Percentiles rank a stretch among this genome's conserved stretches.
phyloP scores from a whole-genome alignment of 2,329 filamentous ascomycete species.

The Alternaria incomplexa region DNA sequence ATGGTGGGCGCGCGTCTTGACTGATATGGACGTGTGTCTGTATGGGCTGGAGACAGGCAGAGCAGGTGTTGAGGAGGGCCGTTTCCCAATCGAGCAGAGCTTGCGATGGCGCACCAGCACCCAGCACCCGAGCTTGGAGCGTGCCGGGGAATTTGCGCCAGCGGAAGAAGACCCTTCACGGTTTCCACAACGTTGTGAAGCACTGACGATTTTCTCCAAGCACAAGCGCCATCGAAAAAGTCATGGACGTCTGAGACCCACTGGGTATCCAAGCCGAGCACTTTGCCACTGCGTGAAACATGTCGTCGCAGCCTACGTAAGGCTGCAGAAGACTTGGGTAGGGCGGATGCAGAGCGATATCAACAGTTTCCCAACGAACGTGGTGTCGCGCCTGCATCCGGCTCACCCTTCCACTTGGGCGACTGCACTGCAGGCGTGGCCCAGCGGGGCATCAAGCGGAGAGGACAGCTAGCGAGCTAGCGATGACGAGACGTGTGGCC shows the following conservation, averaged over 20 bases:
- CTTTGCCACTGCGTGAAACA: constrained; percentile 14
- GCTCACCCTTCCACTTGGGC: not conserved
- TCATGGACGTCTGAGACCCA: not conserved
- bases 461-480: constrained; percentile 19
- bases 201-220: constrained; percentile 7
- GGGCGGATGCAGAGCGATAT: constrained; percentile 15
- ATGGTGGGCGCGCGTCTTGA: not conserved
- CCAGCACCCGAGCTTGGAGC: not conserved
- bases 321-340: constrained; percentile 16
- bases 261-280: not conserved
- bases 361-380: constrained; percentile 12
- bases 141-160: constrained; percentile 5
- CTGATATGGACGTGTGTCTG: constrained; percentile 16
- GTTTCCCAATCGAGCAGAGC: constrained; percentile 21
- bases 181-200: not conserved
- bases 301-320: constrained; percentile 9
- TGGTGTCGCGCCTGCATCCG: not conserved
- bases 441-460: constrained; percentile 19
- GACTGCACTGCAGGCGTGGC: constrained; percentile 1
- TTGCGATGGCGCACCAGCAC: constrained; percentile 10
- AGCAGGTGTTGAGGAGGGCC: constrained; percentile 30
- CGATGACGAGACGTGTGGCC: constrained; percentile 28
- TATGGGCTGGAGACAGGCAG: constrained; percentile 18
- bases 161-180: constrained; percentile 6
- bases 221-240: not conserved